Evolutionary conservation across 108 stramenopile genomes (phyloP).

Genomic region (Nitzschia inconspicua): DNA sequence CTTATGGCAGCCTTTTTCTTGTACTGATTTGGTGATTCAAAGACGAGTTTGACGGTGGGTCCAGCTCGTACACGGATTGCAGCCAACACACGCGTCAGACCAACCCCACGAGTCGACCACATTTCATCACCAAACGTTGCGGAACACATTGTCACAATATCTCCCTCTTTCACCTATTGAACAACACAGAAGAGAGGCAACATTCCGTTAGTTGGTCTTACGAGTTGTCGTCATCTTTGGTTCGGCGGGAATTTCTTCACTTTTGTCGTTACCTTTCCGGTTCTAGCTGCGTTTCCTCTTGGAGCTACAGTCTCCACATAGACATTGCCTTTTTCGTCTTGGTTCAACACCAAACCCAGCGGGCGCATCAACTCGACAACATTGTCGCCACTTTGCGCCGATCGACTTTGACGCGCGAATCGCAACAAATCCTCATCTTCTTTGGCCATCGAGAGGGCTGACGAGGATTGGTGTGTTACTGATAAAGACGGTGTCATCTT

Average conservation of each 20-base stretch:
- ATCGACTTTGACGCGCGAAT: constrained; percentile 57
- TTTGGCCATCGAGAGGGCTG: constrained; percentile 18
- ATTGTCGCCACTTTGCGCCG: constrained; percentile 64
- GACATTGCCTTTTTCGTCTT: constrained; percentile 87
- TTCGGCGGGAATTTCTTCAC: background rate
- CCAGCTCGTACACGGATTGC: constrained; percentile 88
- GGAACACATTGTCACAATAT: constrained; percentile 90
- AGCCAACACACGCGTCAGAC: constrained; percentile 83
- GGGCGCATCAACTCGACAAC: constrained; percentile 91
- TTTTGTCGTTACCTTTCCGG: constrained; percentile 53
- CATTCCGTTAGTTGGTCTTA: background rate
- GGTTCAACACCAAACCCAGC: constrained; percentile 88
- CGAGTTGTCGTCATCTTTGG: background rate
- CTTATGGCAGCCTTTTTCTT: constrained; percentile 59
- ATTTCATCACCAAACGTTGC: constrained; percentile 96
- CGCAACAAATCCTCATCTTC: constrained; percentile 64
- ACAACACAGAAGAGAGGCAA: constrained; percentile 7
- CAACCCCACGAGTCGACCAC: constrained; percentile 85
- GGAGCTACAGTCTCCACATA: constrained; percentile 89
- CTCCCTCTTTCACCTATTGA: constrained; percentile 73
- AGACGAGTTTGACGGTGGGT: constrained; percentile 78
- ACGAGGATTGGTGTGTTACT: background rate
- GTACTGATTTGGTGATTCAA: constrained; percentile 57
- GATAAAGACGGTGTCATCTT: no score
- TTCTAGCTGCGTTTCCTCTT: constrained; percentile 89